Evolutionary conservation across 495 filamentous ascomycete species (phyloP), one percentile per base, ranked within the genome.

Genomic region (Hypoxylon crocopeplum): DNA sequence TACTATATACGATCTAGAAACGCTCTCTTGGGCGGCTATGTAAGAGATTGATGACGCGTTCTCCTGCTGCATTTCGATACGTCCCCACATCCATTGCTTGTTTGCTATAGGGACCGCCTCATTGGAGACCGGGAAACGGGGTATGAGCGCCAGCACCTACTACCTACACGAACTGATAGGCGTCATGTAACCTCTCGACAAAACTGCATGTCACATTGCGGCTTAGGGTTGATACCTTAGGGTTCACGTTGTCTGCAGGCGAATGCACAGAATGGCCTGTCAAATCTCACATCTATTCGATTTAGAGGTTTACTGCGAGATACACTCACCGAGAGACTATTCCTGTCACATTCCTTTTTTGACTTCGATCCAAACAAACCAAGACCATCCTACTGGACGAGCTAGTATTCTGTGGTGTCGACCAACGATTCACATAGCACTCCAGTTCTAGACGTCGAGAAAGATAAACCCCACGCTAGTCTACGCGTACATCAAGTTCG

Each of bases 311-410:
- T 15, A 1, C 7, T 19, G 41, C 6, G n/a, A 44, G 25, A 47
- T 33, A 33, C 52, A 47, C 39, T 51, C 6, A 12, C 25, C 32
- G 40, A 34, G 32, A 59, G 25, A 24, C 16, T 27, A 15, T 33
- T 21, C 20, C 19, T 59, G 45, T 40, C 30, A 52, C 41, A 47
- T 59, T 59, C 48, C 34, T 24, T 47, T 59, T 25, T 52, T 47
- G 48, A 38, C 1, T 47, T 37, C 6, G 24, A 41, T 6, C 34
- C 34, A 27, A n/a, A n/a, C n/a, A n/a, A n/a, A n/a, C n/a, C n/a
- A n/a, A n/a, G n/a, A n/a, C n/a, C n/a, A n/a, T n/a, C n/a, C n/a
- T n/a, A n/a, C n/a, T n/a, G n/a, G n/a, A n/a, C n/a, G n/a, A n/a
- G n/a, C n/a, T n/a, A n/a, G n/a, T n/a, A n/a, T n/a, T n/a, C n/a